Evolutionary conservation across 139 green algal species (phyloP).

Genomic region (Mychonastes homosphaera): DNA sequence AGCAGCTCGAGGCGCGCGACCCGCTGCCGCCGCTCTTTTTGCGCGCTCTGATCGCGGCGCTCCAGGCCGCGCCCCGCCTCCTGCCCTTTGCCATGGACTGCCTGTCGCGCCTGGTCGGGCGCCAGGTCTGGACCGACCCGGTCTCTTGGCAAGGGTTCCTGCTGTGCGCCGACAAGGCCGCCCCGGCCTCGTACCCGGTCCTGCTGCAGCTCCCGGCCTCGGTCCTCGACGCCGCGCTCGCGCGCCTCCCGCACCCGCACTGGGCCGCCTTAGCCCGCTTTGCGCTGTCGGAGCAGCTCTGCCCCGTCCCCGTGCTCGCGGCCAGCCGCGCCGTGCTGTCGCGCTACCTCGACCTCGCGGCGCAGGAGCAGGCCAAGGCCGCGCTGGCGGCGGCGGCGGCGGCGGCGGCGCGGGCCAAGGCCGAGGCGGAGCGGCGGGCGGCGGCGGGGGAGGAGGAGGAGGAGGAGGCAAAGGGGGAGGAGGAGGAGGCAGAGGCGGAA

Average conservation of each 20-base stretch:
- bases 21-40: slow-evolving; percentile 58
- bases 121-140: slow-evolving; percentile 50
- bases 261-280: not conserved
- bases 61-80: slow-evolving; percentile 40
- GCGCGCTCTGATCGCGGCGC: slow-evolving; percentile 51
- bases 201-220: slow-evolving; percentile 39
- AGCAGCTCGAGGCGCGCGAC: slow-evolving; percentile 27
- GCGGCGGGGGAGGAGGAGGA: no score
- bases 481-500: not conserved
- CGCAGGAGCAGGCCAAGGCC: no score
- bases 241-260: not conserved
- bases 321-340: no score
- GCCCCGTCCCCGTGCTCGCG: not conserved
- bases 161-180: slow-evolving; percentile 46
- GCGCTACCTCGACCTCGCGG: no score
- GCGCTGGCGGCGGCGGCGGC: no score
- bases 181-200: slow-evolving; percentile 43
- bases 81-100: slow-evolving; percentile 43
- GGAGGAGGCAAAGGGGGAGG: no score
- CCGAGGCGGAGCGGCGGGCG: no score
- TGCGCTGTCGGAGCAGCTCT: not conserved
- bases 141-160: slow-evolving; percentile 72
- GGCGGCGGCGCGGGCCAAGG: no score
- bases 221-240: slow-evolving; percentile 7
- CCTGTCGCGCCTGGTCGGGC: slow-evolving; percentile 39